Percentiles rank a stretch among this genome's conserved stretches.
These are phyloP conservation scores for Wickerhamiella occidentalis DNA, from an alignment of 805 yeast species.

Conservation along the genomic window DNA sequence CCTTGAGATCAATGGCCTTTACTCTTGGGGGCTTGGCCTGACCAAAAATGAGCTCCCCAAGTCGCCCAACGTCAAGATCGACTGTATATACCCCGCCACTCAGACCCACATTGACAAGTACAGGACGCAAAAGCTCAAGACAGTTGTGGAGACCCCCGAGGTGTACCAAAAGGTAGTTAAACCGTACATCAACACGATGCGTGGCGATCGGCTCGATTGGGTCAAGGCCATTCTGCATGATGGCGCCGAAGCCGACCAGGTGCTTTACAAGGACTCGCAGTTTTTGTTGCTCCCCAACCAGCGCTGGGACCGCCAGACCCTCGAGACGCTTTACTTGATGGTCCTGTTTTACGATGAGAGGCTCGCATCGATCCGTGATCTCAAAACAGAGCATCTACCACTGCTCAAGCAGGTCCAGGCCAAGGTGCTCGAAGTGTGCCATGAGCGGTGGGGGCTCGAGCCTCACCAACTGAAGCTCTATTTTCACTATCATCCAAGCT, in stretches of 20 bases:
- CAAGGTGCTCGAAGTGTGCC: slow-evolving; percentile 38
- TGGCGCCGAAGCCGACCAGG: slow-evolving; percentile 74
- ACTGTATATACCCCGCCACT: slow-evolving; percentile 81
- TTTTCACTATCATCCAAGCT: slow-evolving; percentile 87
- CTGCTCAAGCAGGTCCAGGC: slow-evolving; percentile 41
- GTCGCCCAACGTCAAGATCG: slow-evolving; percentile 55
- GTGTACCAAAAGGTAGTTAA: slow-evolving; percentile 47
- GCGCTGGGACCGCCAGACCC: slow-evolving; percentile 75
- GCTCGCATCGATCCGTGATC: slow-evolving; percentile 63
- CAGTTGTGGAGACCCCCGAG: slow-evolving; percentile 72
- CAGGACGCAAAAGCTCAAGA: slow-evolving; percentile 44
- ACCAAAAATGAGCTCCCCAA: slow-evolving; percentile 34
- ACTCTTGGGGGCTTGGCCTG: slow-evolving; percentile 62
- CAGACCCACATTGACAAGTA: slow-evolving; percentile 71
- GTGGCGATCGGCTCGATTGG: slow-evolving; percentile 76
- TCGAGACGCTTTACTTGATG: slow-evolving; percentile 63
- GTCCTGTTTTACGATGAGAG: slow-evolving; percentile 61
- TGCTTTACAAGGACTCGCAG: slow-evolving; percentile 51
- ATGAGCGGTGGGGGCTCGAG: slow-evolving; percentile 36
- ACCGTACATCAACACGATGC: slow-evolving; percentile 68
- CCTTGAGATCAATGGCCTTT: slow-evolving; percentile 67
- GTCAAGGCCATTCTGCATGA: slow-evolving; percentile 69
- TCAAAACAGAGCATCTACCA: slow-evolving; percentile 44
- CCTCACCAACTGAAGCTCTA: slow-evolving; percentile 58
- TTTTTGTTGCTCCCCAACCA: slow-evolving; percentile 82